These are phyloP conservation scores for Tricharina praecox DNA, from an alignment of 495 filamentous ascomycete genomes.

Conservation along the genomic window DNA sequence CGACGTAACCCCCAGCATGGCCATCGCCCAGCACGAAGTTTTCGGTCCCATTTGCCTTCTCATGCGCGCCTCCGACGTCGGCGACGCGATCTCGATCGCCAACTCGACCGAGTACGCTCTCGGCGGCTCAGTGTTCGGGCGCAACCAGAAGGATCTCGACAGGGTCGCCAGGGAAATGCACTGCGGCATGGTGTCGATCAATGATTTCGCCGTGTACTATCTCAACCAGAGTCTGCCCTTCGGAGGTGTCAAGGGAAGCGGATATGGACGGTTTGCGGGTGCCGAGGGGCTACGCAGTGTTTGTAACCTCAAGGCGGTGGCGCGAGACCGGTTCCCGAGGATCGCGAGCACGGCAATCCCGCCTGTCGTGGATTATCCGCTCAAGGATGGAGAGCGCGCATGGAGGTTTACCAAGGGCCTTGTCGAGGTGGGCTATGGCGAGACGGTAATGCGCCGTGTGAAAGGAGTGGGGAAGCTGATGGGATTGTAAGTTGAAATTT, in stretches of 20 bases:
- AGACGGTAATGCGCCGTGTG: slow-evolving; percentile 28
- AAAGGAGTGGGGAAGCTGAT: slow-evolving; percentile 24
- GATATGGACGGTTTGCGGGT: slow-evolving; percentile 85
- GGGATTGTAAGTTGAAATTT: slow-evolving; percentile 1
- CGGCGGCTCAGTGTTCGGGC: slow-evolving; percentile 69
- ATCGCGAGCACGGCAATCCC: slow-evolving; percentile 61
- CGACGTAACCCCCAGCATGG: slow-evolving; percentile 61
- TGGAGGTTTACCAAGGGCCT: slow-evolving; percentile 39
- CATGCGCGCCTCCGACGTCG: slow-evolving; percentile 48
- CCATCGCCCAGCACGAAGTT: slow-evolving; percentile 77
- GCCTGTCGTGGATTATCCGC: slow-evolving; percentile 60
- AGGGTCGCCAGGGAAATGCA: slow-evolving; percentile 49
- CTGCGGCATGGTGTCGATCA: slow-evolving; percentile 80
- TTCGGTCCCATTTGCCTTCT: slow-evolving; percentile 82
- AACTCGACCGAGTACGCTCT: slow-evolving; percentile 66
- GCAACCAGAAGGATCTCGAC: slow-evolving; percentile 34
- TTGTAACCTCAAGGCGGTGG: slow-evolving; percentile 75
- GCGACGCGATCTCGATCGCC: slow-evolving; percentile 49
- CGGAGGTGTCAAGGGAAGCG: slow-evolving; percentile 69
- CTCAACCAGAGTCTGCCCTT: slow-evolving; percentile 75
- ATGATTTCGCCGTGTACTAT: slow-evolving; percentile 87
- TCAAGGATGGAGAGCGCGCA: slow-evolving; percentile 36
- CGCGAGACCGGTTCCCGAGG: slow-evolving; percentile 51
- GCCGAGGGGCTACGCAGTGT: slow-evolving; percentile 70
- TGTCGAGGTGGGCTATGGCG: slow-evolving; percentile 38